phyloP scores from a whole-genome alignment of 2,329 filamentous ascomycete species.

The Curvularia spicifera region DNA sequence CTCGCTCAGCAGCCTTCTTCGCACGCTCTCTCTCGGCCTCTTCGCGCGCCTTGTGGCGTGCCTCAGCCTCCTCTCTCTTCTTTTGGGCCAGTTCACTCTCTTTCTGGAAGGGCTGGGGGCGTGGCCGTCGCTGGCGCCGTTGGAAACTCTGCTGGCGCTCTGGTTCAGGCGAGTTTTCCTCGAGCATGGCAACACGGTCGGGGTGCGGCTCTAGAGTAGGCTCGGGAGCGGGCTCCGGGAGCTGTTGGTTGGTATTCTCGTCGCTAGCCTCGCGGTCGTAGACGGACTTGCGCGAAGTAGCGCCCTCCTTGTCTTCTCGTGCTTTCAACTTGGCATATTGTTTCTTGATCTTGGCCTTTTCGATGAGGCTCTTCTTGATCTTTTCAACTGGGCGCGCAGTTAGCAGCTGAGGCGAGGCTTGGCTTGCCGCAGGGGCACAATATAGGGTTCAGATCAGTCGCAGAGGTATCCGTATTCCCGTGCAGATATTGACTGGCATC shows the following conservation, averaged over 20 bases:
- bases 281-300: slow-evolving; percentile 44
- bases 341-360: slow-evolving; percentile 93
- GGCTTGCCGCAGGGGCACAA: no score
- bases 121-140: slow-evolving; percentile 35
- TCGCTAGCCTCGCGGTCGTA: slow-evolving; percentile 42
- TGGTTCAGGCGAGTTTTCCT: slow-evolving; percentile 46
- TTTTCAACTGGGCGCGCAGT: slow-evolving; percentile 68
- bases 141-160: slow-evolving; percentile 23
- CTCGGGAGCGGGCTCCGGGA: slow-evolving; percentile 32
- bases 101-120: slow-evolving; percentile 51
- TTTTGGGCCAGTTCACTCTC: slow-evolving; percentile 57
- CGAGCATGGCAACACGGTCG: slow-evolving; percentile 65
- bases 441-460: neutral
- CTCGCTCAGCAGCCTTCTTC: slow-evolving; percentile 65
- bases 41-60: slow-evolving; percentile 64
- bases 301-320: slow-evolving; percentile 54
- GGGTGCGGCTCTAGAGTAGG: slow-evolving; percentile 64
- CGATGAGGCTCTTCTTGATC: slow-evolving; percentile 87
- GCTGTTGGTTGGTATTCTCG: slow-evolving; percentile 33
- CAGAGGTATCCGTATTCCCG: neutral
- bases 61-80: slow-evolving; percentile 68
- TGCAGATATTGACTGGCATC: neutral
- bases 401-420: slow-evolving; percentile 1
- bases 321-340: slow-evolving; percentile 87
- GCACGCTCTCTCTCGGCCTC: slow-evolving; percentile 67